A percentile compares a stretch with the other conserved stretches of the same genome.
Evolutionary conservation across 116 monocot genomes (phyloP).

Genomic region (Trichopus zeylanicus): DNA sequence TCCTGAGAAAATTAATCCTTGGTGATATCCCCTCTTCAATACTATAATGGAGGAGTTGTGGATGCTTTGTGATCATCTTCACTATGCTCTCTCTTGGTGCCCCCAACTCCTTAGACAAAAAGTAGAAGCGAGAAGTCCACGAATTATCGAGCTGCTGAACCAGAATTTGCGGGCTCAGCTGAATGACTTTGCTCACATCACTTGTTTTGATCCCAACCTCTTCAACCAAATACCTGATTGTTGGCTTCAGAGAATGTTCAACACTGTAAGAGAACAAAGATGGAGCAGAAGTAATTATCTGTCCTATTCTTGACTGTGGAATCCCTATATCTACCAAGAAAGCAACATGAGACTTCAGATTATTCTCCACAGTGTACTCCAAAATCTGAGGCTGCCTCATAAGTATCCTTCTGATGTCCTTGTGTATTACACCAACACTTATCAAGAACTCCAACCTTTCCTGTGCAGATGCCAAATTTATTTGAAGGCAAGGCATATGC

Average conservation of each 20-base stretch:
- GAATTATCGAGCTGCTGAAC: slow-evolving; percentile 76
- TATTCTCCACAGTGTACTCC: slow-evolving; percentile 79
- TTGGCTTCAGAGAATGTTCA: slow-evolving; percentile 79
- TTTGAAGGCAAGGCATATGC: slow-evolving; percentile 80
- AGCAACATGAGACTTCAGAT: slow-evolving; percentile 73
- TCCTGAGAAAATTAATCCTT: slow-evolving; percentile 90
- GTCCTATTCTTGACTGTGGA: slow-evolving; percentile 69
- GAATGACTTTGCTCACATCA: slow-evolving; percentile 84
- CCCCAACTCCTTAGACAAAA: slow-evolving; percentile 77
- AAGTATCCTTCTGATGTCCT: slow-evolving; percentile 73
- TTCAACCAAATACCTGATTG: slow-evolving; percentile 79
- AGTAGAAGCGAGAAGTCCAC: slow-evolving; percentile 65
- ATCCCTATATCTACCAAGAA: slow-evolving; percentile 72
- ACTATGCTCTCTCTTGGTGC: slow-evolving; percentile 83
- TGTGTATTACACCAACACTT: slow-evolving; percentile 62
- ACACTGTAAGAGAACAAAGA: slow-evolving; percentile 92
- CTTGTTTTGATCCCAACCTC: slow-evolving; percentile 74
- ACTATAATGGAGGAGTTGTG: slow-evolving; percentile 95
- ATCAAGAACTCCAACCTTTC: slow-evolving; percentile 80
- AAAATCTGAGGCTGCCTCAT: slow-evolving; percentile 90
- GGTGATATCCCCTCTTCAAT: slow-evolving; percentile 93
- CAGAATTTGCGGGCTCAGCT: slow-evolving; percentile 90
- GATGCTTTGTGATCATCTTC: slow-evolving; percentile 94
- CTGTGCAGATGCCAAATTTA: slow-evolving; percentile 59
- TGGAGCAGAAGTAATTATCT: slow-evolving; percentile 70